These are phyloP conservation scores for Lodderomyces metapsilosis DNA, from an alignment of 1,139 yeast species.

Conservation along the genomic window DNA sequence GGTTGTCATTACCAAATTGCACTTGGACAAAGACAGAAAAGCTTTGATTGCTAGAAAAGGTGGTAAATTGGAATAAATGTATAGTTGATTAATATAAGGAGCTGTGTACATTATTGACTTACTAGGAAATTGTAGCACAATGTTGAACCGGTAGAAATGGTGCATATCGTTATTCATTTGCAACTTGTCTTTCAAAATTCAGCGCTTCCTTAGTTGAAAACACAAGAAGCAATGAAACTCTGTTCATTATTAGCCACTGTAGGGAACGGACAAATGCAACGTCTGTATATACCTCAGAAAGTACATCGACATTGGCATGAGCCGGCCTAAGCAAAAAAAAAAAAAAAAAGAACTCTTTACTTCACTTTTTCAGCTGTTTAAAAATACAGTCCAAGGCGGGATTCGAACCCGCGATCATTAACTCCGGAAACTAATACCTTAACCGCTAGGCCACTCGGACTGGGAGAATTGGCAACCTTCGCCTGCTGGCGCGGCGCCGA, in stretches of 20 bases:
- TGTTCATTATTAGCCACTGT: too few species aligned
- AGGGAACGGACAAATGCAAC: too few species aligned
- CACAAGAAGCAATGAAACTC: too few species aligned
- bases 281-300: too few species aligned
- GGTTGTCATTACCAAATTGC: constrained; percentile 97
- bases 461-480: background rate
- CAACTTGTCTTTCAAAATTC: too few species aligned
- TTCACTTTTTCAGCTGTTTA: background rate
- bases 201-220: too few species aligned
- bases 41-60: constrained; percentile 73
- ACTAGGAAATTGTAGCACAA: too few species aligned
- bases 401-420: constrained; percentile 60
- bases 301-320: too few species aligned
- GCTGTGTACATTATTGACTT: constrained; percentile 1
- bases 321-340: too few species aligned
- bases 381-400: constrained; percentile 48
- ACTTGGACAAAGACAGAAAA: constrained; percentile 99
- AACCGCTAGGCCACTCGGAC: constrained; percentile 61
- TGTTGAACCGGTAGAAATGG: background rate
- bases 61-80: constrained; percentile 35
- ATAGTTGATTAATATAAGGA: constrained; percentile 3
- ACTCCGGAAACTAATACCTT: constrained; percentile 56
- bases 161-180: too few species aligned
- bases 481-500: background rate
- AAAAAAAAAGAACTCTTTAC: background rate